Evolutionary conservation across 1,139 yeast genomes (phyloP), one percentile per base, ranked within the genome.

Genomic region (Yamadazyma trypodendri): DNA sequence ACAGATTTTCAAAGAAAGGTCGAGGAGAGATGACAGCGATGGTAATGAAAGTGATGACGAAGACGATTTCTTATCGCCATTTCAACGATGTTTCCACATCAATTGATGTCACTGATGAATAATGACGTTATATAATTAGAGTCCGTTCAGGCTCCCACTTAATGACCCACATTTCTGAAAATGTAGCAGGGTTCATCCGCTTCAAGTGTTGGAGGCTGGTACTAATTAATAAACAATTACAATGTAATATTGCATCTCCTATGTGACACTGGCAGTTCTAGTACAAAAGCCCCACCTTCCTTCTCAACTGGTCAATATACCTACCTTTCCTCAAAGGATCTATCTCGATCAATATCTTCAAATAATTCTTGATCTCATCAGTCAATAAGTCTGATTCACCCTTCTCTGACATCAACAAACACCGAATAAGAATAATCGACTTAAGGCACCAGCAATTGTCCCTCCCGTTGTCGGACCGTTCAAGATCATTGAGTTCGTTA

Each of bases 381-480:
- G 57, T 53, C 28, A 58, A 39, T 12, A 36, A 25, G 2, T 41
- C 40, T 3, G 36, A 15, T 11, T 30, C 24, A 4, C 33, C 40
- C 10, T 36, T 3, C 46, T 29, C 11, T 56, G 52, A 27, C 11
- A 20, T 21, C 20, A 68, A 50, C 17, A 72, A 54, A 3, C 63
- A 53, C 44, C 69, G 65, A 13, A 81, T 61, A 23, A 68, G 65
- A 6, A 79, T 56, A 17, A 75, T 62, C 6, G 75, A 64, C 48
- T 83, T 81, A 42, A 84, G 59, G 48, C 92, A 84, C 88, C 92
- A 83, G 33, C 70, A 68, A 50, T 82, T 81, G 42, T 81, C 85
- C 1, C 76, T 75, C 7, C 74, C 67, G 45, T 77, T 75, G 37
- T 82, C 89, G 3, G 70, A 68, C 39, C 69, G 74, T 49, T 84